Evolutionary conservation across 441 rosid genomes (phyloP).

Genomic region (Geranium incanum): DNA sequence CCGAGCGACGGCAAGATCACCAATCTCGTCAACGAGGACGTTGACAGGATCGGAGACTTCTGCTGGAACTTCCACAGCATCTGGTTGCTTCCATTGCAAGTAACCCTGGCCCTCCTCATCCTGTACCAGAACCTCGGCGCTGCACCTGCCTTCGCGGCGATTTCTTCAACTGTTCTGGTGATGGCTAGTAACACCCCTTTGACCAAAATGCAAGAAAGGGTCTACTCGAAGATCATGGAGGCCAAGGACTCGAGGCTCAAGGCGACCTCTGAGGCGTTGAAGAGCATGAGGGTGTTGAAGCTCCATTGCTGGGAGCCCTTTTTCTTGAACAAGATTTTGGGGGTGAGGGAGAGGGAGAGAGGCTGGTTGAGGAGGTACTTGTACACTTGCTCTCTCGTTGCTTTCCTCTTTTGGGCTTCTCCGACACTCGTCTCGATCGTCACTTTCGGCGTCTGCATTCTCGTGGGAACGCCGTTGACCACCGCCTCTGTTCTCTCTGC

Average conservation of each 20-base stretch:
- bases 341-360: slow-evolving; percentile 47
- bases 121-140: slow-evolving; percentile 51
- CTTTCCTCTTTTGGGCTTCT: slow-evolving; percentile 57
- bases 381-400: slow-evolving; percentile 43
- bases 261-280: slow-evolving; percentile 60
- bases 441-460: slow-evolving; percentile 47
- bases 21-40: slow-evolving; percentile 58
- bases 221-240: slow-evolving; percentile 55
- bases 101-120: slow-evolving; percentile 45
- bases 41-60: slow-evolving; percentile 61
- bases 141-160: slow-evolving; percentile 50
- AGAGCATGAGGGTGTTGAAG: slow-evolving; percentile 65
- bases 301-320: slow-evolving; percentile 55
- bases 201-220: slow-evolving; percentile 44
- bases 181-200: slow-evolving; percentile 63
- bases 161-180: slow-evolving; percentile 40
- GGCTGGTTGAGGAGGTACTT: slow-evolving; percentile 42
- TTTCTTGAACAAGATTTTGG: slow-evolving; percentile 43
- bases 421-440: slow-evolving; percentile 48
- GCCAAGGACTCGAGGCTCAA: slow-evolving; percentile 60
- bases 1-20: slow-evolving; percentile 42
- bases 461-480: slow-evolving; percentile 34
- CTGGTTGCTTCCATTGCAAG: slow-evolving; percentile 67
- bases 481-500: slow-evolving; percentile 57
- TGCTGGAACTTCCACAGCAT: slow-evolving; percentile 52